These are phyloP conservation scores for Candida chilensis DNA, from an alignment of 805 yeast genomes.

Conservation along the genomic window DNA sequence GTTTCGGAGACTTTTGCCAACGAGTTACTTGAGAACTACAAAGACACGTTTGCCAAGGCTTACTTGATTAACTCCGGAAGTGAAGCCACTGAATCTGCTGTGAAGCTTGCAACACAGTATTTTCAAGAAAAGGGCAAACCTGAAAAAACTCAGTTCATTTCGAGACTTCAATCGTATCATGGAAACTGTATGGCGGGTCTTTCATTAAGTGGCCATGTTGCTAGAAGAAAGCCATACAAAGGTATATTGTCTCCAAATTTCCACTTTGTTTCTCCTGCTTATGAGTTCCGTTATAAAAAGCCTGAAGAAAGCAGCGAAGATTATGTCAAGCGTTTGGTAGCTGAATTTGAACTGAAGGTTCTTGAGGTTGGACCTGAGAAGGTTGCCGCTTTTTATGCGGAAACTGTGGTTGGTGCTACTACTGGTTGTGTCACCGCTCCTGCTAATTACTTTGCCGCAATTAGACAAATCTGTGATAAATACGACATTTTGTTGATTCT, in stretches of 20 bases:
- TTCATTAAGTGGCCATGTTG: constrained; percentile 22
- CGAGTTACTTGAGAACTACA: constrained; percentile 29
- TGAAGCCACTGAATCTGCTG: constrained; percentile 75
- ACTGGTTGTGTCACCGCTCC: constrained; percentile 26
- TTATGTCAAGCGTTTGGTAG: constrained; percentile 24
- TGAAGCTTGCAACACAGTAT: constrained; percentile 55
- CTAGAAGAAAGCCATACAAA: constrained; percentile 21
- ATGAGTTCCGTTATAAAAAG: constrained; percentile 17
- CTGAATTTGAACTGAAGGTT: constrained; percentile 31
- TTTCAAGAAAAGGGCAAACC: constrained; percentile 31
- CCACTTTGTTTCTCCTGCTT: constrained; percentile 16
- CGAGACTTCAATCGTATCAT: constrained; percentile 36
- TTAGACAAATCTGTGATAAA: constrained; percentile 37
- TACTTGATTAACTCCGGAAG: constrained; percentile 62
- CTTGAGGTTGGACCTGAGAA: constrained; percentile 32
- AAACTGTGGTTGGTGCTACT: constrained; percentile 38
- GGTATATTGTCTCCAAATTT: constrained; percentile 12
- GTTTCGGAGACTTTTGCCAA: constrained; percentile 31
- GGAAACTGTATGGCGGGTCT: constrained; percentile 39
- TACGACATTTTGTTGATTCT: constrained; percentile 39
- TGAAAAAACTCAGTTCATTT: constrained; percentile 28
- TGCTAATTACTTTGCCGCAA: constrained; percentile 38
- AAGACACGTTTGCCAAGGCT: constrained; percentile 26
- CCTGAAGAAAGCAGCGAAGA: constrained; percentile 27
- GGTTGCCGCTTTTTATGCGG: constrained; percentile 31